Base-by-base conservation (phyloP, 345 rosid genomes). In the Trapa bicornis region DNA sequence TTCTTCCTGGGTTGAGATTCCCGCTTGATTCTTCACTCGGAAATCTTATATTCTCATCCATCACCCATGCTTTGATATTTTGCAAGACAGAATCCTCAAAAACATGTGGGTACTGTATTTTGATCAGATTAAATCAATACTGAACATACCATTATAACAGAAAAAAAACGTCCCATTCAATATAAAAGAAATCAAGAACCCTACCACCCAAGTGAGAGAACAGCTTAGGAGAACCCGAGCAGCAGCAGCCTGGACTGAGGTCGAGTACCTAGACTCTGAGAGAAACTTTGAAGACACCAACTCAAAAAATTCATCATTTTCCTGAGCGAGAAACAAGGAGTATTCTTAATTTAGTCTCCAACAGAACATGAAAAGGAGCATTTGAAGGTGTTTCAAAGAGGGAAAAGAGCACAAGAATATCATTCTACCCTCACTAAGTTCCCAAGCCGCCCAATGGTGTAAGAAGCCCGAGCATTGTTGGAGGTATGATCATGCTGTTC, bases 291-390 rank as follows among this genome's bases (percentile, higher is more conserved):
- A 87, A 5, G 97, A 91, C 72, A 89, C 80, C 87, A 94, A 81
- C 50, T 94, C 97, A 79, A 91, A 94, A 74, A 94, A 94, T 72
- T 94, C 99, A 77, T 94, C 99, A 69, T 91, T 94, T 54, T 89
- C 99, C 99, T 94, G 86, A 71, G 32, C 47, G 71, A 5, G 60
- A 68, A 68, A n/a, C 17, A 33, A 42, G 67, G 45, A 37, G 22
- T 6, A 62, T 32, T 47, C 70, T 67, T 43, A 64, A 61, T 67
- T 35, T 54, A 38, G 38, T 45, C 69, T 78, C 61, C 17, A 13
- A 66, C 41, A 35, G 22, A 47, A 58, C 56, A 50, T 50, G 54
- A 38, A 45, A 54, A 47, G 16, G 17, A 17, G 37, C 39, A 29
- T 42, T 22, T 7, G 4, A 1, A 67, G 22, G 58, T 37, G 60